Base-by-base conservation (phyloP, 352 stramenopile species). In the Pythium rishiriense region DNA sequence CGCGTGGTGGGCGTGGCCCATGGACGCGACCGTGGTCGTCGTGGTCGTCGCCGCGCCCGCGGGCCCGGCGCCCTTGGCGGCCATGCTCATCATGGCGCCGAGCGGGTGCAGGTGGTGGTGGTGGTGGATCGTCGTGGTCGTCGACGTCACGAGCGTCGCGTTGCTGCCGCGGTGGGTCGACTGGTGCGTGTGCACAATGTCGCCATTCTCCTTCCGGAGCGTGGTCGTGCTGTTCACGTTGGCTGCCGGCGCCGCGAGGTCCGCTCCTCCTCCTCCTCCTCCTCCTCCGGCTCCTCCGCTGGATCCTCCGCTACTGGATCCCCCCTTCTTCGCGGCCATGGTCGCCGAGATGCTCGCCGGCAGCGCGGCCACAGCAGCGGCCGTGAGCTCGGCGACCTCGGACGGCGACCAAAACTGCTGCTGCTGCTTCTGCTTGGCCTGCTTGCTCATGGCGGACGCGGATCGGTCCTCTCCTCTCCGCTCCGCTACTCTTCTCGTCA, bases 101-200 rank as follows among this genome's bases (percentile, higher is more conserved):
- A 54, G 39, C 41, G 52, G 62, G 26, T 62, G 52, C 26, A 62
- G 53, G 31, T 68, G 62, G 53, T 83, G 71, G 41, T 87, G 78
- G 71, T 79, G 68, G 57, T 89, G 82, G 73, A 91, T 91, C 47
- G 82, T 91, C 41, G 82, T 91, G 24, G 82, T 91, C 49, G 82
- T 91, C 6, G 82, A 91, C 51, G 82, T 91, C 56, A 91, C 79
- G 29, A 91, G 71, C 43, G 82, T 89, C 15, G 82, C 79, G 68
- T 88, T 91, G 29, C 74, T 85, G 33, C 74, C 82, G 33, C 79
- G 69, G 58, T 91, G 82, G n/a, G 80, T 91, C 53, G 82, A 81
- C 62, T 89, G 82, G 61, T 89, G 82, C 62, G 85, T 81, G 63
- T 91, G 82, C 58, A 91, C 78, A 61, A 91, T 91, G 61, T 88